These are phyloP conservation scores for Ilex paraguariensis DNA, from an alignment of 305 asterid species.

Conservation along the genomic window DNA sequence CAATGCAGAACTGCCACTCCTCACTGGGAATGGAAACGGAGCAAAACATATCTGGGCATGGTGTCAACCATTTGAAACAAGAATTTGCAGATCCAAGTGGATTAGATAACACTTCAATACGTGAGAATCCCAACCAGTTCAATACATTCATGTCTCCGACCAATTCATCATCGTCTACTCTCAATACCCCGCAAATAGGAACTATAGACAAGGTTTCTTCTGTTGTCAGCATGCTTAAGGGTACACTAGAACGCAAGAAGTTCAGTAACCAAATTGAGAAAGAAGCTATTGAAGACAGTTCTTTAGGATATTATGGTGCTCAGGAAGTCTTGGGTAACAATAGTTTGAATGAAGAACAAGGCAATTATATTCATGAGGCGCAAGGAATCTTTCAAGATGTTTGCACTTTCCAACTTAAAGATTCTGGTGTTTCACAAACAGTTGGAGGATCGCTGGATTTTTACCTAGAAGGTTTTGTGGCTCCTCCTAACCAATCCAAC, in stretches of 20 bases:
- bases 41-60: conserved; percentile 35
- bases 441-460: conserved; percentile 43
- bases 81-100: conserved; percentile 29
- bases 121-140: conserved; percentile 35
- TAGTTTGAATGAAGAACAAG: conserved; percentile 32
- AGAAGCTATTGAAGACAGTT: conserved; percentile 34
- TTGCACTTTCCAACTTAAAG: conserved; percentile 33
- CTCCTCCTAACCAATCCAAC: conserved; percentile 42
- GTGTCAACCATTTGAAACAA: conserved; percentile 39
- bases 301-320: conserved; percentile 39
- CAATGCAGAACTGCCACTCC: conserved; percentile 63
- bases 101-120: conserved; percentile 21
- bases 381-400: conserved; percentile 38
- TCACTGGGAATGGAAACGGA: conserved; percentile 50
- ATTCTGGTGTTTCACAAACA: conserved; percentile 34
- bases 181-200: conserved; percentile 44
- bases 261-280: conserved; percentile 27
- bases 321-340: conserved; percentile 25
- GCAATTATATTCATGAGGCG: conserved; percentile 29
- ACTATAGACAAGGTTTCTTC: conserved; percentile 60
- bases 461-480: conserved; percentile 39
- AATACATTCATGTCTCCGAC: conserved; percentile 60
- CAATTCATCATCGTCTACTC: conserved; percentile 62
- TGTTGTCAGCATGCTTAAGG: conserved; percentile 89
- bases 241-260: conserved; percentile 72